Conservation (phyloP, 129 eudicot species). For the Ambrosia trifida region DNA sequence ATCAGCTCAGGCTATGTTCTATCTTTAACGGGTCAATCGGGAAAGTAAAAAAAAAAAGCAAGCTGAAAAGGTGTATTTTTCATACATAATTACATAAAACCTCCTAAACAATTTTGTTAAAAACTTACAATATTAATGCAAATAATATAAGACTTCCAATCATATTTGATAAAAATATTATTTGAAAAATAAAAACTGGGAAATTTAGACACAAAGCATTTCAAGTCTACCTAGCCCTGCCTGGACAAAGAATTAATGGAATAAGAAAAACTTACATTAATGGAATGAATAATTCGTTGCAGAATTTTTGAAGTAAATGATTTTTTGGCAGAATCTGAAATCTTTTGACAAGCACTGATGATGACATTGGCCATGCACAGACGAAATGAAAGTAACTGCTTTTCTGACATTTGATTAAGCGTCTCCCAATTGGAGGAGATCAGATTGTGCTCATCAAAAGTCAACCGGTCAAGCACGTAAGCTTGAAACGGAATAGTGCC, state of each 20-base stretch:
- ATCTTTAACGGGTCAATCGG: neutral
- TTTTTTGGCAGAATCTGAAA: constrained; percentile 61
- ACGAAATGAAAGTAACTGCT: constrained; percentile 48
- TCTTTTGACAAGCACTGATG: constrained; percentile 89
- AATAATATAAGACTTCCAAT: neutral
- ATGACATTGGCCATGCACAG: constrained; percentile 96
- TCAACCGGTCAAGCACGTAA: constrained; percentile 62
- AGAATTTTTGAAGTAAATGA: constrained; percentile 50
- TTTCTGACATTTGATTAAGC: constrained; percentile 16
- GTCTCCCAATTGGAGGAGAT: constrained; percentile 26
- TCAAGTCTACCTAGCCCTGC: neutral
- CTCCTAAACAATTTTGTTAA: neutral
- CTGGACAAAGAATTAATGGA: neutral
- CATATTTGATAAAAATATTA: neutral
- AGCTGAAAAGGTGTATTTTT: neutral
- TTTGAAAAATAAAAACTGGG: neutral
- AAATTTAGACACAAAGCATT: neutral
- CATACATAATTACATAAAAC: neutral
- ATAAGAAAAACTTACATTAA: constrained; percentile 34
- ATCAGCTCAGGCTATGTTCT: neutral
- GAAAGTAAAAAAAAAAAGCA: neutral
- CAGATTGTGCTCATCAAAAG: constrained; percentile 26
- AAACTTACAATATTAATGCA: neutral
- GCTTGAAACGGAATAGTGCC: constrained; percentile 41
- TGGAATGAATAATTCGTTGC: constrained; percentile 43